Evolutionary conservation across 345 rosid species (phyloP), one percentile per base, ranked within the genome.

Genomic region (Raphanus sativus): DNA sequence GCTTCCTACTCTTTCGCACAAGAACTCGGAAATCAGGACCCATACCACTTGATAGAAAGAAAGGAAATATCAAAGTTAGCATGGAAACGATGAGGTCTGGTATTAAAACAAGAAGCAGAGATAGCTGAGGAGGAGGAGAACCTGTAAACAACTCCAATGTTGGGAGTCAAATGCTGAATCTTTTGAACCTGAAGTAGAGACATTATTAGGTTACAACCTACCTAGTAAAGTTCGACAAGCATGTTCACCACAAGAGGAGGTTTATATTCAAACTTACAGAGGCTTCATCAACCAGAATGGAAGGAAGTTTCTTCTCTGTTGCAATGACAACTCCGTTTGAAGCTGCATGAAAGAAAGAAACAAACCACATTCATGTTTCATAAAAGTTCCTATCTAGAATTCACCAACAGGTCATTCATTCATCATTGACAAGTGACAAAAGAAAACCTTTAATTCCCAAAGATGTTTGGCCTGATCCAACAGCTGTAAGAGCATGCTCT

Each of bases 71-170:
- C 52, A 33, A 32, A 71, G 66, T 77, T 21, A 71, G 73, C 30
- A 33, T 1, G 54, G 2, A 26, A 34, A 26, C 48, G 5, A 66
- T 32, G 32, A 71, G 2, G 29, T 9, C 10, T 10, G 3, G 2
- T 11, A 45, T n/a, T 2, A 36, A 40, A 8, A 24, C 10, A 72
- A 40, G 16, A 65, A 10, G 4, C 8, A 12, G 1, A 65, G n/a
- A 75, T n/a, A 73, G 42, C 36, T 34, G 36, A 56, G 56, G 82
- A 77, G 67, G 30, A 48, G 55, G n/a, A 75, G 72, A 67, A 94
- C 98, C 97, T 94, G 90, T 92, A 94, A 17, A 94, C 97, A 83
- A 89, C 92, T 84, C 97, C 98, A 76, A 94, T 92, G 75, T 94
- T 90, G 52, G 97, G 97, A 0, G 98, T 94, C 78, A 94, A 82